phyloP scores from a whole-genome alignment of 2,329 filamentous ascomycete genomes.

The Fusarium cyanostomum region DNA sequence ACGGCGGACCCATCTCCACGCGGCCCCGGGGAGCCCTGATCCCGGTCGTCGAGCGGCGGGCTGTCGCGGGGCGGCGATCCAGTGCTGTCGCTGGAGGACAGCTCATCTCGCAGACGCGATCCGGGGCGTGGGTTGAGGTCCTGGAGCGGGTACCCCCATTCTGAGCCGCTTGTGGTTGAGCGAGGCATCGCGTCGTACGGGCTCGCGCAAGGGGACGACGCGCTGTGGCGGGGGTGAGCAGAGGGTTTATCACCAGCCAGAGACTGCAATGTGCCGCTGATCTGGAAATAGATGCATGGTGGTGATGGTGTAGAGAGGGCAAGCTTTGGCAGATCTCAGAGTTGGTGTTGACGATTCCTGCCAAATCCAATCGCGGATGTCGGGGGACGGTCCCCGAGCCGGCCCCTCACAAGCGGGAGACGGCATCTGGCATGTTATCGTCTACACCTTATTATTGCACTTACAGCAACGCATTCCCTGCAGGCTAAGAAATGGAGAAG shows the following conservation, averaged over 20 bases:
- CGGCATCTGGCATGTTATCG: too few relatives aligned
- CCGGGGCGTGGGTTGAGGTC: constrained; percentile 21
- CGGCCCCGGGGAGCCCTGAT: constrained; percentile 19
- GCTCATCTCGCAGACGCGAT: background rate
- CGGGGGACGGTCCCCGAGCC: constrained; percentile 12
- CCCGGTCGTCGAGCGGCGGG: background rate
- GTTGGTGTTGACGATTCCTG: background rate
- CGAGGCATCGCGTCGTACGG: constrained; percentile 14
- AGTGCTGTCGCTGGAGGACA: background rate
- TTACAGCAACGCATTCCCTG: too few relatives aligned
- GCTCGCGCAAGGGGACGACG: background rate
- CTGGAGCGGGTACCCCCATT: constrained; percentile 37
- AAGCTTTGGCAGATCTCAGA: too few relatives aligned
- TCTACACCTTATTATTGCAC: background rate
- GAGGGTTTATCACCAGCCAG: background rate
- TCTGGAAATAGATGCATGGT: background rate
- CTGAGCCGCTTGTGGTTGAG: constrained; percentile 19
- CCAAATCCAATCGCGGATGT: background rate
- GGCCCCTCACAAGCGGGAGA: constrained; percentile 23
- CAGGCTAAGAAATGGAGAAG: too few relatives aligned
- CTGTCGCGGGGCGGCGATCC: constrained; percentile 10
- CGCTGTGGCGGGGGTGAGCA: background rate
- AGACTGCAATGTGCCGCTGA: background rate
- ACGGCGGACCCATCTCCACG: constrained; percentile 37
- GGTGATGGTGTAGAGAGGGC: background rate